Evolutionary conservation across 2,329 filamentous ascomycete species (phyloP), one percentile per base, ranked within the genome.

Genomic region (Fusarium sp.): DNA sequence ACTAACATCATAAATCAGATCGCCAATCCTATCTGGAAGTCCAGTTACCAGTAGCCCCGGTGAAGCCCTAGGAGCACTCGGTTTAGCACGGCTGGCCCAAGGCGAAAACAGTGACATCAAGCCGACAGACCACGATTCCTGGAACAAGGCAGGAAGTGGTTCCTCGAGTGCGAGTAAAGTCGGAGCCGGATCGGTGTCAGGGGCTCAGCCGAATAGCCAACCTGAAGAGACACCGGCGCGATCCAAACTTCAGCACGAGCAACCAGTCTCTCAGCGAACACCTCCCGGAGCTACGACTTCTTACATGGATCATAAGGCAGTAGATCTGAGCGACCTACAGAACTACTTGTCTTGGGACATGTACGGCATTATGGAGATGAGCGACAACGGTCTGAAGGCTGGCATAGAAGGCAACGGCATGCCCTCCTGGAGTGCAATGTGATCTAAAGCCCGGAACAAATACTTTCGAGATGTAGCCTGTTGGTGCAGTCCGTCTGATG

Each of bases 291-390:
- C 58, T 12, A 48, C 65, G 15, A 45, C 66, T n/a, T 53, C 67
- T 19, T 64, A 73, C 17, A 78, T 79, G 76, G 74, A 75, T 21
- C 73, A 78, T 26, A 55, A 74, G n/a, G 75, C 75, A 24, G 73
- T 80, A 6, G 78, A 80, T 50, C 65, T 80, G 12, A 77, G 77
- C 26, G 78, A 80, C 56, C 55, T 80, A 56, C 77, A 80, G 50
- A 79, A 75, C 56, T 80, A 78, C 39, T 50, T 79, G 49, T 77
- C 77, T 7, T 80, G 78, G 78, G 78, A 80, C 52, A 77, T 80
- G 76, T 78, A 79, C 47, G 78, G 78, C 20, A 78, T 80, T 34
- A 78, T 79, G 75, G 78, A 80, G 58, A 77, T 80, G 74, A 77
- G 77, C 30, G 78, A 78, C 10, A 72, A 76, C 2, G 71, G 78